Evolutionary conservation across 495 filamentous ascomycete genomes (phyloP).

Genomic region (Penicillium paradoxum): DNA sequence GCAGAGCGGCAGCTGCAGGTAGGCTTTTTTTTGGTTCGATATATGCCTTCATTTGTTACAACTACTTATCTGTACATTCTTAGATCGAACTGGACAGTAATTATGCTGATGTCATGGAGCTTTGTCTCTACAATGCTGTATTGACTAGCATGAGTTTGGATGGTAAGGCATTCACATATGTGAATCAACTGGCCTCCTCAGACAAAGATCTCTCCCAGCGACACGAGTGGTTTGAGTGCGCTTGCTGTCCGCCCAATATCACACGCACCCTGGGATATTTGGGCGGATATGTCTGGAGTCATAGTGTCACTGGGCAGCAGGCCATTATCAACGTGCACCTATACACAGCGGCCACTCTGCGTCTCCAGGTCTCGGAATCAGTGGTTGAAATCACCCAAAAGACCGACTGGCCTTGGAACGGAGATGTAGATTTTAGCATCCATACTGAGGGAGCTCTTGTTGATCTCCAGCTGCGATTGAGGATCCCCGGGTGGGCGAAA

Average conservation of each 20-base stretch:
- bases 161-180: slow-evolving; percentile 48
- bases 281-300: slow-evolving; percentile 51
- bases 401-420: slow-evolving; percentile 53
- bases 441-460: slow-evolving; percentile 21
- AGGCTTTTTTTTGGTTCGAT: neutral
- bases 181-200: slow-evolving; percentile 52
- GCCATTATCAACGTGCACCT: slow-evolving; percentile 47
- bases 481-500: slow-evolving; percentile 49
- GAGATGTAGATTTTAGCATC: slow-evolving; percentile 41
- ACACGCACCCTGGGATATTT: slow-evolving; percentile 48
- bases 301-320: slow-evolving; percentile 17
- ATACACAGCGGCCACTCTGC: slow-evolving; percentile 44
- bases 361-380: slow-evolving; percentile 31
- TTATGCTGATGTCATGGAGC: slow-evolving; percentile 55
- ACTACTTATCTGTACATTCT: slow-evolving; percentile 1
- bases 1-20: slow-evolving; percentile 50
- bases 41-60: neutral
- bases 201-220: slow-evolving; percentile 38
- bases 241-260: slow-evolving; percentile 57
- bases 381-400: slow-evolving; percentile 40
- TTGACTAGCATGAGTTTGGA: slow-evolving; percentile 46
- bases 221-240: slow-evolving; percentile 51
- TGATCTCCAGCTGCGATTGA: slow-evolving; percentile 34
- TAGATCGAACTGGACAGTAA: slow-evolving; percentile 46
- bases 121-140: slow-evolving; percentile 56